Evolutionary conservation across 257 asterid species (phyloP), one percentile per base, ranked within the genome.

Genomic region (Solanum paucissectum): DNA sequence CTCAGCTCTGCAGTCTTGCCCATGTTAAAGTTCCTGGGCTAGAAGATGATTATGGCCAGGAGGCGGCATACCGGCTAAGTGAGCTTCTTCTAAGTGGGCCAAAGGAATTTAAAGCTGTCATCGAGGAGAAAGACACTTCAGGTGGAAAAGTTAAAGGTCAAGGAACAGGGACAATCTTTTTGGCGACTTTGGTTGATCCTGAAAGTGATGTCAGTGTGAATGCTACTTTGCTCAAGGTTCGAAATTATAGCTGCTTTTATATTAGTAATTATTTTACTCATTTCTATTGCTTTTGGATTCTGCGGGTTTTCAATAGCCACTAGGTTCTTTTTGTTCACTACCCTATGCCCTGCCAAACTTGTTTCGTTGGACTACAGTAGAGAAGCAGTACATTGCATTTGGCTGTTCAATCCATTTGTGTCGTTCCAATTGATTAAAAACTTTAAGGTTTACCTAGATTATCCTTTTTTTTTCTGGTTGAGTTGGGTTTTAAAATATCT

Each of bases 111-210:
- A 90, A 34, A 92, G 98, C 98, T 21, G 87, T 95, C 75, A 89
- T 96, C 1, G 99, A 96, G 91, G 99, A 97, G 14, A 94, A 89
- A 86, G 98, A 96, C 90, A 84, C 94, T 29, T 95, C 99, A 12
- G 97, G 93, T 6, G 99, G 99, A 40, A 96, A 97, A 91, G 98
- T 92, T n/a, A 97, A 95, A 84, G 99, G 98, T 32, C 98, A 97
- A 92, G 99, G 99, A 87, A 95, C 99, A 13, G 99, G 99, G n/a
- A 90, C 95, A 21, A 44, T 97, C 83, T 91, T 93, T 37, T 72
- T 93, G 96, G 98, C 94, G 6, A 95, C 96, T 40, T 75, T 96
- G 96, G 44, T 92, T 4, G 98, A 93, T 32, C n/a, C 96, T 5
- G 99, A 96, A 85, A 83, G 92, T 69, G 98, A 95, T 62, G 88